phyloP scores from a whole-genome alignment of 164 flowering plant genomes.

The Liquidambar formosana region DNA sequence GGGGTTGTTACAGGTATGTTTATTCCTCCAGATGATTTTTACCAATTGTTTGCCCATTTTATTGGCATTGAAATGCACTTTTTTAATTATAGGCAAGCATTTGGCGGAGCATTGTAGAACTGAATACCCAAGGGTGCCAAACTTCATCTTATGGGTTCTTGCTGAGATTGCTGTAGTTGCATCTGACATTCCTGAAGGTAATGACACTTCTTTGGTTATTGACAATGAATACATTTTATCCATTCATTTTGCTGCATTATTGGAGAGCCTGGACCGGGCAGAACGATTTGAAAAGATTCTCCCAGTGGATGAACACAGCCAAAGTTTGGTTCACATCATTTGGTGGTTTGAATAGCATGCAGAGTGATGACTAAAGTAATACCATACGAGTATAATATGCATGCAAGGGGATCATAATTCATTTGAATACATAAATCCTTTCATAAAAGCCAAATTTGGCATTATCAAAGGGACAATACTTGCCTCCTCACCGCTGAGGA shows the following conservation, averaged over 20 bases:
- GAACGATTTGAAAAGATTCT: background rate
- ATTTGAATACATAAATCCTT: too few species aligned
- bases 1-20: constrained; percentile 87
- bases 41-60: background rate
- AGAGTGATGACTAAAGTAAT: too few species aligned
- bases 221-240: background rate
- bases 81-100: constrained; percentile 69
- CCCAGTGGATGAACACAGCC: too few species aligned
- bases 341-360: too few species aligned
- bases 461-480: too few species aligned
- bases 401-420: too few species aligned
- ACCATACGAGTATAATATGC: too few species aligned
- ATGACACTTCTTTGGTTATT: background rate
- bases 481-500: too few species aligned
- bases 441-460: too few species aligned
- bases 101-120: constrained; percentile 86
- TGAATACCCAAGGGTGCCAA: constrained; percentile 73
- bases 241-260: background rate
- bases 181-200: constrained; percentile 96
- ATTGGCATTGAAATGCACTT: background rate
- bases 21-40: background rate
- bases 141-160: constrained; percentile 83
- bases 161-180: constrained; percentile 94
- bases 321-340: too few species aligned
- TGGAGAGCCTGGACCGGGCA: background rate